Evolutionary conservation across 441 rosid species (phyloP), one percentile per base, ranked within the genome.

Genomic region (Metrosideros polymorpha): DNA sequence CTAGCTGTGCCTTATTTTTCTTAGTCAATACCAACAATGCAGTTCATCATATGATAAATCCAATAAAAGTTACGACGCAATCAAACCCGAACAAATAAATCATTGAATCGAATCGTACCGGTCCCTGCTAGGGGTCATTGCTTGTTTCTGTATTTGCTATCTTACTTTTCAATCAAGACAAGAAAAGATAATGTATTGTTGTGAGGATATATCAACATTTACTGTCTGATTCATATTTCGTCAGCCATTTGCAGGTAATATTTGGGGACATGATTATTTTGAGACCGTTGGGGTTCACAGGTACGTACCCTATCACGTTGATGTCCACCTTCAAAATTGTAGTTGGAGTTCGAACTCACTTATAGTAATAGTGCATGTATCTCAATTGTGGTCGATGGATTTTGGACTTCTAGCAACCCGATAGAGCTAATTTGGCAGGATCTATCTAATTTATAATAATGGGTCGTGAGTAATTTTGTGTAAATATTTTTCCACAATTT

Each of bases 341-440:
- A 66, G 10, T 66, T 66, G 27, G 6, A 35, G 14, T 66, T 66
- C 7, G 0, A 66, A 66, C 27, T 22, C 1, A 6, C 79, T 19
- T 19, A 15, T 10, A 0, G 0, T 17, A 7, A 30, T 32, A 2
- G 10, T 15, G 4, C 39, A 0, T 4, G 7, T 29, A 3, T 30
- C 35, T 59, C 1, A 0, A 29, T 2, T 7, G 71, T 18, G 39
- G 22, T 29, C 9, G 18, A 59, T 29, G 43, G 25, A 12, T 32
- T 2, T 63, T 32, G 13, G 76, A 30, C 25, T 63, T 63, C 25
- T 2, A 30, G 39, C 71, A 61, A 15, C 39, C 29, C 10, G 9
- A 61, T 61, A 3, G 0, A 30, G 24, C 39, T n/a, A 57, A 9
- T 57, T n/a, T n/a, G 4, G 66, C n/a, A 7, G 66, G 29, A n/a